Conservation (phyloP, 73 alveolate genomes). For the Symbiodinium natans region DNA sequence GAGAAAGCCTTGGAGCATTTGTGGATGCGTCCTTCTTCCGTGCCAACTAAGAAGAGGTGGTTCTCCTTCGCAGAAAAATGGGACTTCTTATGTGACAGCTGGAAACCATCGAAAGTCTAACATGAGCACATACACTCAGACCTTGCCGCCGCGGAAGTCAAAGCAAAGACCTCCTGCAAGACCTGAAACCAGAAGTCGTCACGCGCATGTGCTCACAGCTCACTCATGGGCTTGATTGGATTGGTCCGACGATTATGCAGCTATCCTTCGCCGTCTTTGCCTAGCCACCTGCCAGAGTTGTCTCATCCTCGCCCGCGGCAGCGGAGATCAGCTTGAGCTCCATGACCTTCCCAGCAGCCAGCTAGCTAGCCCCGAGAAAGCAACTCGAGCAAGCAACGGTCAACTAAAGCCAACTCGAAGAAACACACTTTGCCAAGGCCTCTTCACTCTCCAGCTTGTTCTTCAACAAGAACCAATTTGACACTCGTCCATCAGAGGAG, state of each 20-base stretch:
- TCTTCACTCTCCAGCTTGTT: slow-evolving; percentile 98
- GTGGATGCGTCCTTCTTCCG: slow-evolving; percentile 99
- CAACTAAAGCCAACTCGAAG: neutral
- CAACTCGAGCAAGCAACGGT: no score
- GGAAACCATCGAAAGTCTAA: neutral
- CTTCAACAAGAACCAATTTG: slow-evolving; percentile 98
- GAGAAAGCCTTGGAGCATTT: slow-evolving; percentile 97
- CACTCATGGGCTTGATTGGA: no score
- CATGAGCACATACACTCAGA: neutral
- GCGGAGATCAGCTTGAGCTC: slow-evolving; percentile 25
- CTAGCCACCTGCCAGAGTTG: slow-evolving; percentile 2
- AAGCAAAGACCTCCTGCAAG: slow-evolving; percentile 99
- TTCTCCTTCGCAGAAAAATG: slow-evolving; percentile 95
- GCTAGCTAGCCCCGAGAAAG: no score
- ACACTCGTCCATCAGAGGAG: slow-evolving; percentile 99
- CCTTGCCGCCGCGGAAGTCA: slow-evolving; percentile 97
- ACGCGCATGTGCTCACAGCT: no score
- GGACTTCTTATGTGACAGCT: neutral
- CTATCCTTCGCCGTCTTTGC: no score
- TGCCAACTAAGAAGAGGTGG: slow-evolving; percentile 99
- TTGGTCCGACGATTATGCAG: no score
- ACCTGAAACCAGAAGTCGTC: slow-evolving; percentile 96
- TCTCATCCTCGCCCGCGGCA: neutral
- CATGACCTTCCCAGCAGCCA: slow-evolving; percentile 29
- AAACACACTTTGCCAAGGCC: neutral